Evolutionary conservation across 2,329 filamentous ascomycete genomes (phyloP), one percentile per base, ranked within the genome.

Genomic region (Moelleriella libera): DNA sequence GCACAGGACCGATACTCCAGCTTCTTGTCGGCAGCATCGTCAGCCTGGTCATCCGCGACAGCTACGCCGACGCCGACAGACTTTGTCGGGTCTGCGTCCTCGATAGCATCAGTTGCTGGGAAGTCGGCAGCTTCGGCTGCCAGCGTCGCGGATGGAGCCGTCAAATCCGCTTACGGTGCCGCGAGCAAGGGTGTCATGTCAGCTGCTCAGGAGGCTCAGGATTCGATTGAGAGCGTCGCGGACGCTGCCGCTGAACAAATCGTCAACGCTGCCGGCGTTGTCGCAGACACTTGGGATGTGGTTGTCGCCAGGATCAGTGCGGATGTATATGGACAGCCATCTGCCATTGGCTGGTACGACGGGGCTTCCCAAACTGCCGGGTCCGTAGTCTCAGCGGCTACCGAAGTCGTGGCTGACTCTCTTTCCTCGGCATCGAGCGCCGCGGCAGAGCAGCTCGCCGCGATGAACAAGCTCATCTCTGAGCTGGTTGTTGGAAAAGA

Each of bases 1-100:
- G 87, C 88, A 1, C 83, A 94, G 57, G 85, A 81, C 42, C 78
- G 82, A 39, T 92, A 92, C 61, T 80, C 82, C 5, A 82, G 82
- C 45, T 90, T 92, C 57, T 53, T 92, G 2, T 72, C 72, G 10
- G 80, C 82, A 5, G 86, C 85, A 6, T 87, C 83, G 8, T 79
- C 75, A 37, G 85, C 81, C 21, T 69, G 87, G 41, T 82, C 78
- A 48, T 71, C 70, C 2, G 50, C 73, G 40, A 76, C 72, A 1
- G 78, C 78, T 6, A 76, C 78, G 9, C 76, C 80, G 12, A 81
- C 76, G 0, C 74, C 78, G 2, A 78, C 79, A 45, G 57, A 75
- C n/a, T 52, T 65, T 5, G 66, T 63, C 2, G 72, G 67, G 29
- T 68, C 70, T 12, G 67, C 68, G 0, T 74, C 70, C 1, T 74